Percentiles rank a stretch among this genome's conserved stretches.
Evolutionary conservation across 2,329 filamentous ascomycete genomes (phyloP).

Genomic region (Botrytis medusae): DNA sequence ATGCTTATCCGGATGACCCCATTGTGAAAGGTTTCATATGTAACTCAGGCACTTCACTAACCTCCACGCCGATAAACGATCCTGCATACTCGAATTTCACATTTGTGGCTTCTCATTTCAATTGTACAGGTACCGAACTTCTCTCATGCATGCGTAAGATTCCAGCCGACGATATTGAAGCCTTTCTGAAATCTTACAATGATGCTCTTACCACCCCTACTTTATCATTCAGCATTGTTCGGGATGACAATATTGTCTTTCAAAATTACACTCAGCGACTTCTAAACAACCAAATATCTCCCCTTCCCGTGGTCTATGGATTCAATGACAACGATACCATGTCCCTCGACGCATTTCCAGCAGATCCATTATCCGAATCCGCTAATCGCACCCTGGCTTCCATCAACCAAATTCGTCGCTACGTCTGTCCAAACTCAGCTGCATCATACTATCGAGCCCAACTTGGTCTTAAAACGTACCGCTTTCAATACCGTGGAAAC

Average conservation of each 20-base stretch:
- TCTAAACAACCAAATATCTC: not conserved
- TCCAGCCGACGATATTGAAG: not conserved
- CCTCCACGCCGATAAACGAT: not conserved
- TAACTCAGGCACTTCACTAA: accelerated
- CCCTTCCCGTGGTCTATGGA: not conserved
- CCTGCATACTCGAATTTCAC: not conserved
- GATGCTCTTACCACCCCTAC: not conserved
- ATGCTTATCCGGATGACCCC: not conserved
- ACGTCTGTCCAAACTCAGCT: not conserved
- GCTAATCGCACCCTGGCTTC: not conserved
- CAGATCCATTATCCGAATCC: not conserved
- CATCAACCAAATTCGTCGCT: not conserved
- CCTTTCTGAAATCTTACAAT: not conserved
- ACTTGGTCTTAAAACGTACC: not conserved
- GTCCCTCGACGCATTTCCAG: not conserved
- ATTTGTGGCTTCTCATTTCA: not conserved
- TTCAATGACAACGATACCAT: not conserved
- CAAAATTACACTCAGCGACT: not conserved
- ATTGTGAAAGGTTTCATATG: not conserved
- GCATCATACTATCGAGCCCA: not conserved
- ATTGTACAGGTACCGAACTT: not conserved
- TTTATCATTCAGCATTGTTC: not conserved
- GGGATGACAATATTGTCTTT: not conserved
- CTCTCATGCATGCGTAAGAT: not conserved
- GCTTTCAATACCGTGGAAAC: not conserved